A percentile compares a stretch with the other conserved stretches of the same genome.
Conservation (phyloP, 2,329 filamentous ascomycete genomes). For the Ophiosphaerella narmari region DNA sequence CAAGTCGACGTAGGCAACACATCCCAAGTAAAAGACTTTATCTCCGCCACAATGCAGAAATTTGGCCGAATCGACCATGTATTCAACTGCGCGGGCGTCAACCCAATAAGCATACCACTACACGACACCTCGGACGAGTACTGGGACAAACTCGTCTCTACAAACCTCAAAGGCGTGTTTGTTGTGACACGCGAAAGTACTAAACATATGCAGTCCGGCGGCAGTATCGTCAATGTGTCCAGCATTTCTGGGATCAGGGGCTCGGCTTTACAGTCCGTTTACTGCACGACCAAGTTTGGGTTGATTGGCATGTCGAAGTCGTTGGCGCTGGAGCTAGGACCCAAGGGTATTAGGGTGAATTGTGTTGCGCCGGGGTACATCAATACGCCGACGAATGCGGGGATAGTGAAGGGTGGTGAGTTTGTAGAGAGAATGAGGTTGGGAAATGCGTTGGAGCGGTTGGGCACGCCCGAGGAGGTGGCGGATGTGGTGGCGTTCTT, state of each 20-base stretch:
- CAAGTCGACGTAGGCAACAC: conserved; percentile 55
- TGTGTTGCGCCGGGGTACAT: conserved; percentile 49
- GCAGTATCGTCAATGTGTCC: conserved; percentile 37
- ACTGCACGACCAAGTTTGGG: conserved; percentile 43
- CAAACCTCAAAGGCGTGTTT: conserved; percentile 53
- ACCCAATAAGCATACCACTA: conserved; percentile 51
- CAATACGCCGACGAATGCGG: conserved; percentile 55
- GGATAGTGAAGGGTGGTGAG: conserved; percentile 55
- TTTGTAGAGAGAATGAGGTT: conserved; percentile 47
- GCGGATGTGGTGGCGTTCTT: conserved; percentile 57
- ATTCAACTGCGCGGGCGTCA: conserved; percentile 56
- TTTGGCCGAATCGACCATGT: conserved; percentile 48
- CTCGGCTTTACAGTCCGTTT: conserved; percentile 34
- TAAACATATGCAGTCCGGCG: conserved; percentile 38
- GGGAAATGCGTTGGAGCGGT: conserved; percentile 49
- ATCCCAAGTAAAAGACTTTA: conserved; percentile 48
- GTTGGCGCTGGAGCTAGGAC: conserved; percentile 39
- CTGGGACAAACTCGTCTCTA: conserved; percentile 52
- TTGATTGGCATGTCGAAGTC: conserved; percentile 42
- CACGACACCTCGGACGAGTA: conserved; percentile 52
- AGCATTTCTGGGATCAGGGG: conserved; percentile 32
- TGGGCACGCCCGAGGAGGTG: conserved; percentile 55
- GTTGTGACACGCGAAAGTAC: conserved; percentile 51
- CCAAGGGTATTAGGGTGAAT: conserved; percentile 37
- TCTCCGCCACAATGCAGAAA: conserved; percentile 44